Conservation (phyloP, 306 rosid species). For the Begonia fuchsioides region DNA sequence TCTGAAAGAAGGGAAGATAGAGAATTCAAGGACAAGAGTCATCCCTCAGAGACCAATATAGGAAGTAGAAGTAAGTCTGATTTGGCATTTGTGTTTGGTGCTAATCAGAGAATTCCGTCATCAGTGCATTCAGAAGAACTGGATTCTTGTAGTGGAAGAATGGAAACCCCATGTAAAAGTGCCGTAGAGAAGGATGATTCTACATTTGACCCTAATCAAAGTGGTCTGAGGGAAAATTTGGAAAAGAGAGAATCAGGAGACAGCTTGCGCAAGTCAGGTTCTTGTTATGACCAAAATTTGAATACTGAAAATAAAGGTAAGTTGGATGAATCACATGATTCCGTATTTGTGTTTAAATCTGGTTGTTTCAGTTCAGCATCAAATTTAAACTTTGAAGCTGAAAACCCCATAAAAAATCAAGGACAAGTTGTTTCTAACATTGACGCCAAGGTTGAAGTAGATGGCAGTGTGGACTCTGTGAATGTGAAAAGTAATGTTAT, state of each 20-base stretch:
- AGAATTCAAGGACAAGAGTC: not conserved
- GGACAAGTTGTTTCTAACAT: conserved; percentile 9
- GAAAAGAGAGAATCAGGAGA: conserved; percentile 4
- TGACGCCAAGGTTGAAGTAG: conserved; percentile 14
- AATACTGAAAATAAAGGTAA: conserved; percentile 6
- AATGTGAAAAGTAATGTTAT: conserved; percentile 9
- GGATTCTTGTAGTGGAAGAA: conserved; percentile 6
- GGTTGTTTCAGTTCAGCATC: conserved; percentile 11
- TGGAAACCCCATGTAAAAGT: conserved; percentile 3
- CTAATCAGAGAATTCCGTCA: conserved; percentile 1
- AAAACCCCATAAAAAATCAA: conserved; percentile 4
- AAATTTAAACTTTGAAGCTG: conserved; percentile 4
- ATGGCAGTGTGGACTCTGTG: conserved; percentile 7
- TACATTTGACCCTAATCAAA: conserved; percentile 1
- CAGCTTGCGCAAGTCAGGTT: conserved; percentile 6
- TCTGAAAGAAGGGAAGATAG: not conserved
- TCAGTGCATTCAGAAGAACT: not conserved
- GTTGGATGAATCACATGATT: conserved; percentile 10
- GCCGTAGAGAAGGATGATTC: not conserved
- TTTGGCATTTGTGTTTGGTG: conserved; percentile 15
- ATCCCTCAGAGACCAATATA: not conserved
- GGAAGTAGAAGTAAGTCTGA: not conserved
- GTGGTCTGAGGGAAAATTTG: not conserved
- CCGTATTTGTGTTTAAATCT: conserved; percentile 11
- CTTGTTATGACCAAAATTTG: not conserved